Conservation (phyloP, 2,329 filamentous ascomycete genomes). For the Diaporthe australafricana region DNA sequence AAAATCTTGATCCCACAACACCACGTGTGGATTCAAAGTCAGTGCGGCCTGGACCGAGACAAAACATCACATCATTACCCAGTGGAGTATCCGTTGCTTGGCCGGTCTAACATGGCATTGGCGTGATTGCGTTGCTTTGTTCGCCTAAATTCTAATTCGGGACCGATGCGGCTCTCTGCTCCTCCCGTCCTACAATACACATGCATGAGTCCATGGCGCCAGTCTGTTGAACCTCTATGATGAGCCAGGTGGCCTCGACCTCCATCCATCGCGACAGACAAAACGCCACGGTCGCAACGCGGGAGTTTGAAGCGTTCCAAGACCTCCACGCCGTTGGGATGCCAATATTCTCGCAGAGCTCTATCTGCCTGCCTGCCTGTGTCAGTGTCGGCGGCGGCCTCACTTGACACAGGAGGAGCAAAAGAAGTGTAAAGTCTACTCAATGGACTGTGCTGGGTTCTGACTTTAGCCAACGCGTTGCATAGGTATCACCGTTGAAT, state of each 20-base stretch:
- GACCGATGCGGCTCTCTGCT: slow-evolving; percentile 26
- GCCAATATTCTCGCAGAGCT: neutral
- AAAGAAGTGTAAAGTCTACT: slow-evolving; percentile 21
- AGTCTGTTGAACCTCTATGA: slow-evolving; percentile 2
- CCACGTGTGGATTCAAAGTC: slow-evolving; percentile 28
- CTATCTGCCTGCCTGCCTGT: neutral
- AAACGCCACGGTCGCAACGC: neutral
- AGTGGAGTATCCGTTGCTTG: slow-evolving; percentile 27
- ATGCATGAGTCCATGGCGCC: neutral
- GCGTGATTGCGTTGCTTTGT: slow-evolving; percentile 37
- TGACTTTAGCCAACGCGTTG: slow-evolving; percentile 16
- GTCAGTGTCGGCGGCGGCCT: neutral
- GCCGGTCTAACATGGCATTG: slow-evolving; percentile 32
- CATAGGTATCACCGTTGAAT: slow-evolving; percentile 19
- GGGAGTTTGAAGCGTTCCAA: neutral
- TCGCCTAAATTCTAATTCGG: slow-evolving; percentile 34
- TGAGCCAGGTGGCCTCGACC: neutral
- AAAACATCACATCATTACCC: slow-evolving; percentile 37
- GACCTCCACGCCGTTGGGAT: neutral
- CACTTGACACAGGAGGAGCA: neutral
- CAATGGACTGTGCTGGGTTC: slow-evolving; percentile 21
- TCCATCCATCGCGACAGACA: neutral
- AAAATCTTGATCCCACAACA: slow-evolving; percentile 30
- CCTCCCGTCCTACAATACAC: neutral
- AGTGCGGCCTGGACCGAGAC: slow-evolving; percentile 34